phyloP scores from a whole-genome alignment of 331 rosid genomes.

The Rhamnella rubrinervis region DNA sequence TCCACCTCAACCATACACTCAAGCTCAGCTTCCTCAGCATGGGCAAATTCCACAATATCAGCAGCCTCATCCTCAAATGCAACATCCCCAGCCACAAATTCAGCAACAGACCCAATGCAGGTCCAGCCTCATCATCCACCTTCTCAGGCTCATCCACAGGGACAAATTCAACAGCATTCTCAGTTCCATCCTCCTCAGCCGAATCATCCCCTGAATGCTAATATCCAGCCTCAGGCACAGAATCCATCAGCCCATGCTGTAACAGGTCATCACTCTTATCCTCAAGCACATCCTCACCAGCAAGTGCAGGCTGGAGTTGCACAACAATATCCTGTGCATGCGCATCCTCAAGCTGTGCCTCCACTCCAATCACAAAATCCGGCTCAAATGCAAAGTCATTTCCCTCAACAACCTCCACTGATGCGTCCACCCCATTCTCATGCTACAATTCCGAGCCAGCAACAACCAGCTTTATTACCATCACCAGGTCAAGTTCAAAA shows the following conservation, averaged over 20 bases:
- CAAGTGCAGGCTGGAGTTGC: constrained; percentile 54
- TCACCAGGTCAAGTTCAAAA: constrained; percentile 64
- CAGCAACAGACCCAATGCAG: constrained; percentile 69
- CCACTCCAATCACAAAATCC: constrained; percentile 53
- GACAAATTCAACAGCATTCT: constrained; percentile 54
- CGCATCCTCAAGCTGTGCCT: constrained; percentile 53
- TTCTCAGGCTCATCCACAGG: constrained; percentile 54
- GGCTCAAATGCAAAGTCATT: constrained; percentile 54
- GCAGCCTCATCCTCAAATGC: constrained; percentile 63
- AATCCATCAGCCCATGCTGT: constrained; percentile 56
- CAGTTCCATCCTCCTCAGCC: constrained; percentile 45
- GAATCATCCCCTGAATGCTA: constrained; percentile 41
- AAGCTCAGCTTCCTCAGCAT: constrained; percentile 34
- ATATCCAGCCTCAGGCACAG: constrained; percentile 57
- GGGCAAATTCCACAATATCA: constrained; percentile 33
- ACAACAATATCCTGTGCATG: constrained; percentile 45
- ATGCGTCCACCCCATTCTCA: constrained; percentile 61
- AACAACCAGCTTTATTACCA: constrained; percentile 54
- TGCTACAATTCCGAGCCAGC: constrained; percentile 62
- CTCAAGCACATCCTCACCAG: constrained; percentile 61
- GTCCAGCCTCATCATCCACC: constrained; percentile 55
- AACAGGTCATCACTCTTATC: constrained; percentile 65
- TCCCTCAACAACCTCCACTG: constrained; percentile 56
- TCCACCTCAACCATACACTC: constrained; percentile 37
- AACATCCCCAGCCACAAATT: constrained; percentile 57